Percentiles rank a stretch among this genome's conserved stretches.
phyloP scores from a whole-genome alignment of 139 green algal genomes.

The Diplosphaera chodatii region DNA sequence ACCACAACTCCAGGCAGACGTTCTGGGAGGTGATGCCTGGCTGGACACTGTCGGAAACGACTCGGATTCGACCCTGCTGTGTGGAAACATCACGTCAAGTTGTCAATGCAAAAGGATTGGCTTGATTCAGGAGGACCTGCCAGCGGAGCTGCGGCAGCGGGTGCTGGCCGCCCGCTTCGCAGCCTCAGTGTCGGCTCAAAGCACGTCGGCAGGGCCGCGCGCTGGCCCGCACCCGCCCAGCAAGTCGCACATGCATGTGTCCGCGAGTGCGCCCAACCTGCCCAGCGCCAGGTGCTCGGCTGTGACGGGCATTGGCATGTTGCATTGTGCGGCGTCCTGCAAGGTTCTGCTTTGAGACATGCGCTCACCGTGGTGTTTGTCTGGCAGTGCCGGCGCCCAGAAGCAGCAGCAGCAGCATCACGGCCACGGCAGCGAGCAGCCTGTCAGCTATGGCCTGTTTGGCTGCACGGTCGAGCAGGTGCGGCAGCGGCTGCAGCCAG shows the following conservation, averaged over 20 bases:
- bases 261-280: neutral
- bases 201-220: neutral
- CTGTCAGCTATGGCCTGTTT: slow-evolving; percentile 17
- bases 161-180: neutral
- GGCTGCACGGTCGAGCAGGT: slow-evolving; percentile 26
- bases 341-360: too few species aligned
- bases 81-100: too few species aligned
- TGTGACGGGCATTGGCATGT: too few species aligned
- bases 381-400: slow-evolving; percentile 1
- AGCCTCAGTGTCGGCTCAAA: neutral
- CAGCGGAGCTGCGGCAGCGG: neutral
- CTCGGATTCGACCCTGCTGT: too few species aligned
- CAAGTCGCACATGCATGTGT: neutral
- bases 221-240: neutral
- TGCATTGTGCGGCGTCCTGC: too few species aligned
- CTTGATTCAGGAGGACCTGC: slow-evolving; percentile 6
- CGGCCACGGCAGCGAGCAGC: slow-evolving; percentile 10
- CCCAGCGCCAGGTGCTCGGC: neutral
- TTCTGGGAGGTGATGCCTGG: slow-evolving; percentile 67
- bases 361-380: too few species aligned
- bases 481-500: slow-evolving; percentile 25
- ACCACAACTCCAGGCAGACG: slow-evolving; percentile 87
- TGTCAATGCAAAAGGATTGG: too few species aligned
- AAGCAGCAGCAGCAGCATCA: slow-evolving; percentile 2
- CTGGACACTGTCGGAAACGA: too few species aligned